Percentiles rank a stretch among this genome's conserved stretches.
Conservation (phyloP, 1,139 yeast genomes). For the Blastobotrys apis region DNA sequence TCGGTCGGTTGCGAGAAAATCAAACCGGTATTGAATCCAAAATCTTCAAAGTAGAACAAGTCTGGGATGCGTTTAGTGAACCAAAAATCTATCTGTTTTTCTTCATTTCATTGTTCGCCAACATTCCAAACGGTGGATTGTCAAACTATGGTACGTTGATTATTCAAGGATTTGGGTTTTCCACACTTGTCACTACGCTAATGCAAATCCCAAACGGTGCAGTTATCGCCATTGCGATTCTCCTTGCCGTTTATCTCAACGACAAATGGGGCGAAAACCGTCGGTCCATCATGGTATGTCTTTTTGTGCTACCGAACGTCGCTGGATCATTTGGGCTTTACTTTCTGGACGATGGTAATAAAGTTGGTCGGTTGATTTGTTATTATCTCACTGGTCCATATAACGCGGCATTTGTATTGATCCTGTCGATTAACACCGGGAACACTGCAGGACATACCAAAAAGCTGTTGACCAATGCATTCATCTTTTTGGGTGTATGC, state of each 20-base stretch:
- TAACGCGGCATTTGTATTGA: constrained; percentile 44
- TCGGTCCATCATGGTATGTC: constrained; percentile 18
- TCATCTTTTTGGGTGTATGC: constrained; percentile 50
- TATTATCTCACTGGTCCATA: constrained; percentile 28
- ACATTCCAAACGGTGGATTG: constrained; percentile 49
- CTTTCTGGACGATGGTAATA: constrained; percentile 20
- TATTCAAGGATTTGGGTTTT: constrained; percentile 30
- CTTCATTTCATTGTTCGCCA: constrained; percentile 39
- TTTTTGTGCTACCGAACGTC: constrained; percentile 26
- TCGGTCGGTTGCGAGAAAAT: constrained; percentile 47
- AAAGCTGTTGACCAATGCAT: constrained; percentile 41
- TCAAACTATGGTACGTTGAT: constrained; percentile 33
- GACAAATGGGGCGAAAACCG: constrained; percentile 16
- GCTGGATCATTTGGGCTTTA: constrained; percentile 28
- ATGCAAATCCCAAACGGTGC: constrained; percentile 30
- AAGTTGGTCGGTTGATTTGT: constrained; percentile 26
- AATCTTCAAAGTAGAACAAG: constrained; percentile 48
- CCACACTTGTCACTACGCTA: constrained; percentile 27
- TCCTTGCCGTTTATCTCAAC: constrained; percentile 22
- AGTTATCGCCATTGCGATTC: constrained; percentile 21
- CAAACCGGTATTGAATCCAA: constrained; percentile 50
- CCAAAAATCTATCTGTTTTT: constrained; percentile 47
- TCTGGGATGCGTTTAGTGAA: constrained; percentile 39
- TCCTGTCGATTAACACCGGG: constrained; percentile 46
- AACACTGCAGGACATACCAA: constrained; percentile 58